Conservation (phyloP, 2,329 filamentous ascomycete species). For the Arthroderma sp. region DNA sequence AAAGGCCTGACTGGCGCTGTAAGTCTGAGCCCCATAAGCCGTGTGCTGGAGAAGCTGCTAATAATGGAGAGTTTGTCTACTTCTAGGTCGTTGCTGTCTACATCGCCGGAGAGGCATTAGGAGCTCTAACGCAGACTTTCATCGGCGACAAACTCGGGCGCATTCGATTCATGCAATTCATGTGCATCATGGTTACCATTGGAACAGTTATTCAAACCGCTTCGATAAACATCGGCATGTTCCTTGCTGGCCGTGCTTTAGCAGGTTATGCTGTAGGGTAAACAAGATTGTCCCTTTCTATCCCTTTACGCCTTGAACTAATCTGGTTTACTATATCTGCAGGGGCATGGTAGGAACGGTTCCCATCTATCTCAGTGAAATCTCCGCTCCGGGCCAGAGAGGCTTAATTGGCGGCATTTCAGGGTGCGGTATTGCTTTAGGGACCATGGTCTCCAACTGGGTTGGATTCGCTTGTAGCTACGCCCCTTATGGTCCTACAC, state of each 20-base stretch:
- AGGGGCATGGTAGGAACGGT: slow-evolving; percentile 40
- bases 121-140: slow-evolving; percentile 40
- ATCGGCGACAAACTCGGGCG: slow-evolving; percentile 42
- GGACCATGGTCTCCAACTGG: slow-evolving; percentile 46
- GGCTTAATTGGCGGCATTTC: slow-evolving; percentile 43
- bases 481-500: slow-evolving; percentile 38
- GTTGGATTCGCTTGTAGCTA: slow-evolving; percentile 43
- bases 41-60: neutral
- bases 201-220: slow-evolving; percentile 43
- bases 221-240: slow-evolving; percentile 42
- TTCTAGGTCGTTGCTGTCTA: slow-evolving; percentile 42
- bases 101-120: slow-evolving; percentile 46
- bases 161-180: slow-evolving; percentile 41
- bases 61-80: neutral
- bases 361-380: slow-evolving; percentile 44
- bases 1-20: slow-evolving; percentile 43
- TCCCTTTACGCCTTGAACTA: neutral
- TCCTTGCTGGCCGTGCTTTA: slow-evolving; percentile 37
- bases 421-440: slow-evolving; percentile 42
- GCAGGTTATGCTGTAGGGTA: slow-evolving; percentile 37
- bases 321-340: neutral
- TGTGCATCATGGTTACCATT: slow-evolving; percentile 43
- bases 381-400: slow-evolving; percentile 35
- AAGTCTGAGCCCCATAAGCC: slow-evolving; percentile 7
- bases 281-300: slow-evolving; percentile 5